Percentiles rank a stretch among this genome's conserved stretches.
phyloP scores from a whole-genome alignment of 129 eudicot genomes.

The Arctium lappa region DNA sequence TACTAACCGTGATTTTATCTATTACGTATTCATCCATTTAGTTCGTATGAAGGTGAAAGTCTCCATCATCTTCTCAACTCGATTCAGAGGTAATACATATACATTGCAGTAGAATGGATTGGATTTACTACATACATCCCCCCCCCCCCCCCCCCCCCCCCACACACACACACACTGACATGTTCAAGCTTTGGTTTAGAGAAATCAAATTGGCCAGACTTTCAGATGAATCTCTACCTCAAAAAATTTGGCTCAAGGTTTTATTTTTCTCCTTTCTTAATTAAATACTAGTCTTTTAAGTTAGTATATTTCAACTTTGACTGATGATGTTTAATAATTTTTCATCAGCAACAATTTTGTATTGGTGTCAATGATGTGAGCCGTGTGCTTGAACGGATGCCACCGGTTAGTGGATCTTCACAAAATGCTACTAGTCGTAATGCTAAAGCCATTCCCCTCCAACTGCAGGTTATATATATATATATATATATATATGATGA shows the following conservation, averaged over 20 bases:
- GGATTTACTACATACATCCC: not conserved
- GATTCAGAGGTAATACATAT: slow-evolving; percentile 41
- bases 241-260: slow-evolving; percentile 72
- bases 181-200: slow-evolving; percentile 29
- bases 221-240: slow-evolving; percentile 42
- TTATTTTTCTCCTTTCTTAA: not conserved
- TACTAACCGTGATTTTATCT: not conserved
- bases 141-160: too few species aligned
- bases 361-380: slow-evolving; percentile 87
- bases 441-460: slow-evolving; percentile 11
- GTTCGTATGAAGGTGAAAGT: slow-evolving; percentile 62
- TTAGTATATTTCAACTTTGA: not conserved
- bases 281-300: not conserved
- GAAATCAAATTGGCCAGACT: slow-evolving; percentile 49
- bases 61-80: slow-evolving; percentile 52
- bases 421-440: slow-evolving; percentile 1
- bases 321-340: not conserved
- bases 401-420: slow-evolving; percentile 21
- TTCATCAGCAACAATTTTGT: slow-evolving; percentile 66
- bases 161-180: slow-evolving; percentile 6
- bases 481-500: not conserved
- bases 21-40: slow-evolving; percentile 1
- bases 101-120: not conserved
- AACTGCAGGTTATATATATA: slow-evolving; percentile 10
- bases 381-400: slow-evolving; percentile 81